These are phyloP conservation scores for Tolypocladium ovalisporum DNA, from an alignment of 2,329 filamentous ascomycete genomes.

Conservation along the genomic window DNA sequence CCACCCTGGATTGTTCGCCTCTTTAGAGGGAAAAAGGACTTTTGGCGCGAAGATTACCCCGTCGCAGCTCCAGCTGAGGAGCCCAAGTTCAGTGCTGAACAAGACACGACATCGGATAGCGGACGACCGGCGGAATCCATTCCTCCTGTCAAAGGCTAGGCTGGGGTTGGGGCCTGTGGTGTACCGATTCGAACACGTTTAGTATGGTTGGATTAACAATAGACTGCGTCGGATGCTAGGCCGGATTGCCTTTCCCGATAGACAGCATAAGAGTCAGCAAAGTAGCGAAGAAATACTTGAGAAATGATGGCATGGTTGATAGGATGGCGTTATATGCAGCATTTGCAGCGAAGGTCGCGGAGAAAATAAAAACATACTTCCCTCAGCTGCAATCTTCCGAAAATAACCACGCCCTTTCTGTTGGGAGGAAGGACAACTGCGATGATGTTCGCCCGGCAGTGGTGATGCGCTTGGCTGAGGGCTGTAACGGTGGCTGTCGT, in stretches of 20 bases:
- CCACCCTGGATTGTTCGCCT: slow-evolving; percentile 63
- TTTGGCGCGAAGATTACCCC: slow-evolving; percentile 45
- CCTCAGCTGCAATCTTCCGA: neutral
- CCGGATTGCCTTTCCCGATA: neutral
- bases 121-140: slow-evolving; percentile 1
- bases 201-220: neutral
- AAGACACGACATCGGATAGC: slow-evolving; percentile 7
- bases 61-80: slow-evolving; percentile 3
- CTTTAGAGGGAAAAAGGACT: slow-evolving; percentile 56
- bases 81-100: slow-evolving; percentile 7
- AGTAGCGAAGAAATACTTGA: neutral
- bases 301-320: neutral
- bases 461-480: no score
- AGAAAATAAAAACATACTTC: neutral
- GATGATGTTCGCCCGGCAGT: neutral
- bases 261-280: neutral
- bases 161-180: neutral
- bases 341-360: neutral
- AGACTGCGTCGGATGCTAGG: neutral
- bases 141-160: slow-evolving; percentile 2
- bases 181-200: neutral
- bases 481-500: neutral
- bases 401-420: neutral
- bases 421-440: neutral
- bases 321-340: neutral